Percentiles rank a stretch among this genome's conserved stretches.
Conservation (phyloP, 768 basidiomycete species). For the Neoboletus subvelutipes region DNA sequence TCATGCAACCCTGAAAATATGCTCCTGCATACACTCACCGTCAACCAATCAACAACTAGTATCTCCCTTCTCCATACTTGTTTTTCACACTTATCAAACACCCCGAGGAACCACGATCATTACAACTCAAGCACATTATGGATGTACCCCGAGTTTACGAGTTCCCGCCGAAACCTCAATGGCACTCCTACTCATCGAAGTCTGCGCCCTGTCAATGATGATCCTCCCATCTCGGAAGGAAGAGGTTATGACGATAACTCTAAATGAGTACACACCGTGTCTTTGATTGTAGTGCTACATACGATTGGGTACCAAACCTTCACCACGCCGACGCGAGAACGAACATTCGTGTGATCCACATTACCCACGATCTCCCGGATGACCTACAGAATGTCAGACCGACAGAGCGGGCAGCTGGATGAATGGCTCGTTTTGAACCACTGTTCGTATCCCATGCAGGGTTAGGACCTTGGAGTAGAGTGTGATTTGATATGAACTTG, state of each 20-base stretch:
- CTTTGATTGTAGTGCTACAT: background rate
- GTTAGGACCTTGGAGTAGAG: background rate
- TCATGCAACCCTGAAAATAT: background rate
- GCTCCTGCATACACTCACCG: background rate
- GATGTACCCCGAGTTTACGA: background rate
- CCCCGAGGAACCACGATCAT: no score
- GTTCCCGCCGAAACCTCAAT: background rate
- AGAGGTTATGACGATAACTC: background rate
- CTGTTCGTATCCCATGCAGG: slow-evolving; percentile 38
- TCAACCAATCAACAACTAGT: background rate
- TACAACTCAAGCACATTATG: background rate
- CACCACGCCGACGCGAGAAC: background rate
- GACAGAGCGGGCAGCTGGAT: slow-evolving; percentile 87
- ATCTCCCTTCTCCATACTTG: background rate
- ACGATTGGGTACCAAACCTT: background rate
- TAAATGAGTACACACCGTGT: slow-evolving; percentile 1
- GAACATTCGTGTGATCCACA: background rate
- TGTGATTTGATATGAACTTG: slow-evolving; percentile 26
- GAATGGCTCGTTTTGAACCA: slow-evolving; percentile 91
- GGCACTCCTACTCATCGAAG: background rate
- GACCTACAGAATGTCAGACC: slow-evolving; percentile 73
- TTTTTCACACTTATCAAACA: background rate
- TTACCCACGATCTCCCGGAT: background rate
- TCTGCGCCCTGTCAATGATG: background rate
- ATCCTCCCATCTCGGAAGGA: background rate